These are phyloP conservation scores for Backusella tuberculispora DNA, from an alignment of 192 early-diverging fungal genomes.

Conservation along the genomic window DNA sequence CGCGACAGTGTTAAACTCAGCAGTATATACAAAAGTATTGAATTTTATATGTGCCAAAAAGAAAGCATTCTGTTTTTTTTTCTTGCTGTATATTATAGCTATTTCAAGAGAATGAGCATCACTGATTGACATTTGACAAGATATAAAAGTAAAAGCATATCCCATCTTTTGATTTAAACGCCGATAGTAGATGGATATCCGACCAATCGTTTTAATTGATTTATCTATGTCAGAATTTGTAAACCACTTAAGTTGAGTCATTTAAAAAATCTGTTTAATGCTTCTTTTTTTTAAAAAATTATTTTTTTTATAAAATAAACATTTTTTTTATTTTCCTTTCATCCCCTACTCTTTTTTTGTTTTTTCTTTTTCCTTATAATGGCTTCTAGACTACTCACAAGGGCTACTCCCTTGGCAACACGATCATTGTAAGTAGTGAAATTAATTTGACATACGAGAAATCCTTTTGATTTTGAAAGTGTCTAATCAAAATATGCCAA, in stretches of 20 bases:
- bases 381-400: conserved; percentile 30
- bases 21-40: too few species aligned
- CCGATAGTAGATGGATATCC: not conserved
- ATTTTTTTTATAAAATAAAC: not conserved
- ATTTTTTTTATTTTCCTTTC: conserved; percentile 5
- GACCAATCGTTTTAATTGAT: not conserved
- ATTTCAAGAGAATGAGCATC: too few species aligned
- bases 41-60: too few species aligned
- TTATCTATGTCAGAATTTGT: conserved; percentile 8
- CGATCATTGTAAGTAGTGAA: conserved; percentile 23
- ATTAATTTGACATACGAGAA: not conserved
- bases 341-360: conserved; percentile 10
- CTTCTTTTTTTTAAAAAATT: not conserved
- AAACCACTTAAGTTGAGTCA: conserved; percentile 4
- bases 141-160: not conserved
- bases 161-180: not conserved
- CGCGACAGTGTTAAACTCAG: too few species aligned
- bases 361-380: conserved; percentile 4
- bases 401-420: conserved; percentile 18
- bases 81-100: too few species aligned
- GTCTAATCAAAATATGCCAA: not conserved
- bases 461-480: not conserved
- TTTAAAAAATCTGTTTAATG: conserved; percentile 13
- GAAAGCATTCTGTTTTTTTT: too few species aligned
- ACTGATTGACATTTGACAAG: too few species aligned